Percentiles rank a stretch among this genome's conserved stretches.
phyloP scores from a whole-genome alignment of 495 filamentous ascomycete genomes.

The Sphaerosporella brunnea region DNA sequence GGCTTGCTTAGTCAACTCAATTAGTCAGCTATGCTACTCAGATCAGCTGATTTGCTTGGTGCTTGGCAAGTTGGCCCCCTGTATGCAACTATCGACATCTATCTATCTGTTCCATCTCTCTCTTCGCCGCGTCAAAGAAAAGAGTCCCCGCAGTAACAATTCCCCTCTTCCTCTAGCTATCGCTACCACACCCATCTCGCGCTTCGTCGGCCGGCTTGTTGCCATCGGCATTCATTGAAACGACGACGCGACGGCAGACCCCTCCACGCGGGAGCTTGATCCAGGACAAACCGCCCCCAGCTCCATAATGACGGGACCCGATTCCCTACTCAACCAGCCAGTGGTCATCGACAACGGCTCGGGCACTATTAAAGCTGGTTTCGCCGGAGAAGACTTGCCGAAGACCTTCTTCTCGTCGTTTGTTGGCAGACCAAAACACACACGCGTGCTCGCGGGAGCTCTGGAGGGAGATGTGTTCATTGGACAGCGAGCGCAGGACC shows the following conservation, averaged over 20 bases:
- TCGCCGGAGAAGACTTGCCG: conserved; percentile 85
- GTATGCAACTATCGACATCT: no score
- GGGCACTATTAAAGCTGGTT: conserved; percentile 91
- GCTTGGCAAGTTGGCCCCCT: no score
- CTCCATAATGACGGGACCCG: conserved; percentile 27
- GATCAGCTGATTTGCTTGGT: no score
- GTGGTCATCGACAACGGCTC: conserved; percentile 99
- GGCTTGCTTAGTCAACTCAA: no score
- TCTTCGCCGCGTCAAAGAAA: no score
- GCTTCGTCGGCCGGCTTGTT: neutral
- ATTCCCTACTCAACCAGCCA: conserved; percentile 85
- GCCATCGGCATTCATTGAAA: neutral
- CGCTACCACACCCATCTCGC: neutral
- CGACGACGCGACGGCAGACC: neutral
- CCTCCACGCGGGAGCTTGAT: neutral
- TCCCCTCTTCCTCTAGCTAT: neutral
- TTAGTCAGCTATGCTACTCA: no score
- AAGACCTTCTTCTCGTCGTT: conserved; percentile 98
- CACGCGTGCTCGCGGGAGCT: conserved; percentile 85
- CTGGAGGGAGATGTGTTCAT: conserved; percentile 97
- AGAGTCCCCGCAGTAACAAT: neutral
- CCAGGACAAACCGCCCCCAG: neutral
- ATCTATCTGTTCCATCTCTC: no score
- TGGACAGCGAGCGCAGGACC: conserved; percentile 54
- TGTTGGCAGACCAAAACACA: conserved; percentile 90